Percentiles rank a stretch among this genome's conserved stretches.
Evolutionary conservation across 306 rosid genomes (phyloP).

Genomic region (Gleditsia sinensis): DNA sequence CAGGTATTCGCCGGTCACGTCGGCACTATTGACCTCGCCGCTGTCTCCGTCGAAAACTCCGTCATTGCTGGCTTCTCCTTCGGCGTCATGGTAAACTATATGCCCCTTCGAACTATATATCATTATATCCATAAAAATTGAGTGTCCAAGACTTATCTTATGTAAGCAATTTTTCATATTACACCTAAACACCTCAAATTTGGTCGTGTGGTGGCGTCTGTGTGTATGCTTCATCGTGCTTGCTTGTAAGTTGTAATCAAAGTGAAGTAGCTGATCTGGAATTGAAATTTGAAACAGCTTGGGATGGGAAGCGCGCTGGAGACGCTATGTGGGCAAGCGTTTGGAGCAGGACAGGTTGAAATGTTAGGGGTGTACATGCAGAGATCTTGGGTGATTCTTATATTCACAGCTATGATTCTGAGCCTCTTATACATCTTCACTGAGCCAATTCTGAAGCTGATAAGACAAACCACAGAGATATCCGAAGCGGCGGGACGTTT

Average conservation of each 20-base stretch:
- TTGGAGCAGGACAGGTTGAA: conserved; percentile 71
- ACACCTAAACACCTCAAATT: no score
- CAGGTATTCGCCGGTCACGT: conserved; percentile 86
- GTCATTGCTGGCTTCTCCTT: conserved; percentile 93
- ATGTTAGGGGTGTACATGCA: conserved; percentile 94
- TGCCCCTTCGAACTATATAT: no score
- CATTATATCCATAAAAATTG: no score
- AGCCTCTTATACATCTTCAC: conserved; percentile 63
- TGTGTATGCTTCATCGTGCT: no score
- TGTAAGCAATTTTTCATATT: no score
- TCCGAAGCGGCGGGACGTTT: conserved; percentile 74
- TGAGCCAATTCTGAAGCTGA: conserved; percentile 42
- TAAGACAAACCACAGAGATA: conserved; percentile 69
- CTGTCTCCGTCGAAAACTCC: conserved; percentile 83
- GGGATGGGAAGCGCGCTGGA: conserved; percentile 98
- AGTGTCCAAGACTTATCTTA: no score
- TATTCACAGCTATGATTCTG: conserved; percentile 48
- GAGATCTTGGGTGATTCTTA: conserved; percentile 80
- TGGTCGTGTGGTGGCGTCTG: no score
- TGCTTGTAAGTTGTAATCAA: no score
- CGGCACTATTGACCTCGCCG: conserved; percentile 73
- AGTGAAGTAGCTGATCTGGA: no score
- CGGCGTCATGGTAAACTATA: conserved; percentile 74
- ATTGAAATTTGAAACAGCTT: conserved; percentile 53
- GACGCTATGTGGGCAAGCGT: conserved; percentile 91